Percentiles rank a stretch among this genome's conserved stretches.
Evolutionary conservation across 139 green algal genomes (phyloP).

Genomic region (Chlamydomonas incerta): DNA sequence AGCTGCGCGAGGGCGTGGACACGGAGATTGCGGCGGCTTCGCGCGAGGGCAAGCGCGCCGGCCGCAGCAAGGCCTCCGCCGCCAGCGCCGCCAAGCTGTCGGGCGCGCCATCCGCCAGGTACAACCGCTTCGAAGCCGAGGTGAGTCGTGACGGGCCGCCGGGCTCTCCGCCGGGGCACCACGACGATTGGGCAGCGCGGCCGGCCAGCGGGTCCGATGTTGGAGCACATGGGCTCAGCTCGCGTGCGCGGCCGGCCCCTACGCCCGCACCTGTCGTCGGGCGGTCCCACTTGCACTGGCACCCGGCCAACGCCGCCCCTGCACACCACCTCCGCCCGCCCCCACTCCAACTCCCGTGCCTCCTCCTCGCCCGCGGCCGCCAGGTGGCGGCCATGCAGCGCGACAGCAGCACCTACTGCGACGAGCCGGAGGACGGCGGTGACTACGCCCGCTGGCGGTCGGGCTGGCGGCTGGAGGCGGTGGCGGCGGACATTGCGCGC

Average conservation of each 20-base stretch:
- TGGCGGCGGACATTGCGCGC: slow-evolving; percentile 71
- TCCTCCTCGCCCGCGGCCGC: background rate
- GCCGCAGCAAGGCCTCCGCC: background rate
- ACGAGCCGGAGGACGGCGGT: slow-evolving; percentile 90
- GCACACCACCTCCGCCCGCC: too few relatives aligned
- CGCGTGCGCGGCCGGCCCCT: too few relatives aligned
- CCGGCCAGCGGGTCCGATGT: too few relatives aligned
- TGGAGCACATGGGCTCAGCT: too few relatives aligned
- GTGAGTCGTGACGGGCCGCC: too few relatives aligned
- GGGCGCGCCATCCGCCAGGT: slow-evolving; percentile 45
- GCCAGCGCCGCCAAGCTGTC: slow-evolving; percentile 18
- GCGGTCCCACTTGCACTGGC: too few relatives aligned
- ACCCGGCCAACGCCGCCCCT: too few relatives aligned
- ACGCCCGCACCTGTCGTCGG: too few relatives aligned
- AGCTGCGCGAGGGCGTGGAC: slow-evolving; percentile 75
- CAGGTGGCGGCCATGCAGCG: slow-evolving; percentile 87
- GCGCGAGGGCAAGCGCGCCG: slow-evolving; percentile 47
- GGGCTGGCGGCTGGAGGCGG: slow-evolving; percentile 66
- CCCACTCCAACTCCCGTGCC: too few relatives aligned
- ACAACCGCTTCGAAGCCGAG: slow-evolving; percentile 82
- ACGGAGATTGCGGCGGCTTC: slow-evolving; percentile 68
- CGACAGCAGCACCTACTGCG: slow-evolving; percentile 93
- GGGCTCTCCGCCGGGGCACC: too few relatives aligned
- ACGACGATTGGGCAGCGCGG: too few relatives aligned
- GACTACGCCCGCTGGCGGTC: slow-evolving; percentile 73